Base-by-base conservation (phyloP, 1,284 basidiomycete genomes). In the Malassezia psittaci region DNA sequence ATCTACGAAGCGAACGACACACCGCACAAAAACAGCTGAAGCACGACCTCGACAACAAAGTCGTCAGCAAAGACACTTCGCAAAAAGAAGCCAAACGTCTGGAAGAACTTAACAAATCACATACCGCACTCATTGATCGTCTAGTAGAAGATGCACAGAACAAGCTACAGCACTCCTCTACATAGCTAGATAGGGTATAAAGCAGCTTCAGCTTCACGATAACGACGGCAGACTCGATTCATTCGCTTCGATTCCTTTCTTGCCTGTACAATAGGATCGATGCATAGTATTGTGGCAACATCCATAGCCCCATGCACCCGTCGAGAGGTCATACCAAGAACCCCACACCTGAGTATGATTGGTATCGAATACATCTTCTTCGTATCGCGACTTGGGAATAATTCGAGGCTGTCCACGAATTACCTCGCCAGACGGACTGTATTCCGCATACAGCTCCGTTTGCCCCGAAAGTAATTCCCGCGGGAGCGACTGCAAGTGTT, bases 391-490 rank as follows among this genome's bases (percentile, higher is more conserved):
- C 67, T 81, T 81, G 13, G 83, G 82, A 75, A 87, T 88, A 0
- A 84, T 87, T 51, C 83, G 81, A 77, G 96, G 90, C 61, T 83
- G 82, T n/a, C 94, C 93, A 76, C 88, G 90, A 66, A 96, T 81
- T 52, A 96, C 80, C 72, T 88, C 85, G 19, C 94, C 94, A 4
- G 87, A 83, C 57, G 89, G 80, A 53, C 89, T 93, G 76, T 96
- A 99, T 77, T 99, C 94, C 44, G 96, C 87, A 64, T 99, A 99
- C 60, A 91, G 83, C 76, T 98, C 94, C 34, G 90, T 93, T 78
- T 96, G 93, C 0, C 94, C 94, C 58, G 84, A 83, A 37, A 90
- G 76, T 35, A 99, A 79, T 77, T 98, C 93, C 69, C 83, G 85
- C 9, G 94, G 90, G 9, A 85, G 83, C 36, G 81, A 82, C 75